Evolutionary conservation across 1,284 basidiomycete genomes (phyloP).

Genomic region (Trichosporon ovoides): DNA sequence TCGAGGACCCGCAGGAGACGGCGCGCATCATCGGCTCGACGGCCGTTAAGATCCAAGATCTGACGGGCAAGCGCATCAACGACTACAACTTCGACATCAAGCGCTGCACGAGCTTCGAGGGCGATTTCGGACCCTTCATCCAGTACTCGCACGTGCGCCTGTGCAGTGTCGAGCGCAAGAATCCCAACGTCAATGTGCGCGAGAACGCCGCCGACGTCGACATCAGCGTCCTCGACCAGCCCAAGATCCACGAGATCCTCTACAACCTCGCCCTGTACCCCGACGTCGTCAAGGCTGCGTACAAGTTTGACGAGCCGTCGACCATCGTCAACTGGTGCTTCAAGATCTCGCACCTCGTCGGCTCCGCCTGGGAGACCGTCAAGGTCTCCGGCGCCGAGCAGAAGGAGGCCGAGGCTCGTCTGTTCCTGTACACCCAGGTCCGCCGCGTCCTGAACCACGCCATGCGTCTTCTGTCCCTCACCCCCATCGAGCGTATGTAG

Average conservation of each 20-base stretch:
- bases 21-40: slow-evolving; percentile 87
- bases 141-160: slow-evolving; percentile 97
- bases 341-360: slow-evolving; percentile 48
- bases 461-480: slow-evolving; percentile 80
- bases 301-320: slow-evolving; percentile 82
- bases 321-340: slow-evolving; percentile 63
- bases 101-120: slow-evolving; percentile 93
- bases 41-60: slow-evolving; percentile 97
- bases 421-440: slow-evolving; percentile 85
- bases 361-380: slow-evolving; percentile 48
- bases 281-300: slow-evolving; percentile 77
- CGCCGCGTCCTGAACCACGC: slow-evolving; percentile 81
- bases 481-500: slow-evolving; percentile 87
- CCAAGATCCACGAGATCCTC: slow-evolving; percentile 79
- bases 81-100: slow-evolving; percentile 95
- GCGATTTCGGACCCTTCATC: slow-evolving; percentile 88
- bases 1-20: slow-evolving; percentile 80
- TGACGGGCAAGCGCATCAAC: slow-evolving; percentile 91
- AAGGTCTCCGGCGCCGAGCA: slow-evolving; percentile 70
- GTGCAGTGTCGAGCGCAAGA: slow-evolving; percentile 87
- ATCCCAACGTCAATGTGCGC: slow-evolving; percentile 74
- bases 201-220: slow-evolving; percentile 62
- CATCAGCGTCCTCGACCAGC: slow-evolving; percentile 61
- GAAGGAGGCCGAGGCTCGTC: slow-evolving; percentile 72
- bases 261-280: slow-evolving; percentile 86